Conservation (phyloP, 306 rosid genomes). For the Dryas alaskensis region DNA sequence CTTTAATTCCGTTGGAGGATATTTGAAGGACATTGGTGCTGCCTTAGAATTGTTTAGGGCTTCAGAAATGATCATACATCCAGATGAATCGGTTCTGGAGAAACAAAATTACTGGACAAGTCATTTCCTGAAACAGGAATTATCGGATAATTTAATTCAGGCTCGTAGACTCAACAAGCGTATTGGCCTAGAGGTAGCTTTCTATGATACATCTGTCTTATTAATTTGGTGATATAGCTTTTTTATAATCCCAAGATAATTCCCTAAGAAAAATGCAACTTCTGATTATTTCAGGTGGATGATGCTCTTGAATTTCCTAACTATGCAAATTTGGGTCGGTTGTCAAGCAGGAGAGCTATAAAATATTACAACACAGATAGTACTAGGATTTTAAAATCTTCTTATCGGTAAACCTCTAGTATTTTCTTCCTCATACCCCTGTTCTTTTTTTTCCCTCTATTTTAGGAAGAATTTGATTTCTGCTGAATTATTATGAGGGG, state of each 20-base stretch:
- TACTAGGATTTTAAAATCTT: conserved; percentile 58
- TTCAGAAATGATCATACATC: conserved; percentile 58
- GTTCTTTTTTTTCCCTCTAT: neutral
- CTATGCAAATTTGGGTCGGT: conserved; percentile 57
- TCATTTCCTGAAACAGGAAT: conserved; percentile 45
- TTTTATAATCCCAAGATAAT: neutral
- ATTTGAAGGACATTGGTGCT: conserved; percentile 60
- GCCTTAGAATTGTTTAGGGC: conserved; percentile 67
- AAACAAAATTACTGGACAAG: conserved; percentile 56
- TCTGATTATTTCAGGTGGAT: conserved; percentile 42
- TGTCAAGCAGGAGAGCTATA: conserved; percentile 56
- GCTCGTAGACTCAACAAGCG: conserved; percentile 29
- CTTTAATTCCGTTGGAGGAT: conserved; percentile 61
- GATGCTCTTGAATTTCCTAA: conserved; percentile 57
- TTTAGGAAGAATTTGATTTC: neutral
- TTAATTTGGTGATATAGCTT: neutral
- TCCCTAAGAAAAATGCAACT: conserved; percentile 13
- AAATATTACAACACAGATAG: conserved; percentile 49
- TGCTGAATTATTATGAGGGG: neutral
- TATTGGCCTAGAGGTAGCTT: conserved; percentile 58
- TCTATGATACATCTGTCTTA: conserved; percentile 3
- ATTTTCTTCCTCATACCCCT: neutral
- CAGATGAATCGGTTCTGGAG: conserved; percentile 57
- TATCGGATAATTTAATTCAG: conserved; percentile 18
- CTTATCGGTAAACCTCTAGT: conserved; percentile 46